Percentiles rank a stretch among this genome's conserved stretches.
These are phyloP conservation scores for Leccinellum albellum DNA, from an alignment of 768 basidiomycete species.

Conservation along the genomic window DNA sequence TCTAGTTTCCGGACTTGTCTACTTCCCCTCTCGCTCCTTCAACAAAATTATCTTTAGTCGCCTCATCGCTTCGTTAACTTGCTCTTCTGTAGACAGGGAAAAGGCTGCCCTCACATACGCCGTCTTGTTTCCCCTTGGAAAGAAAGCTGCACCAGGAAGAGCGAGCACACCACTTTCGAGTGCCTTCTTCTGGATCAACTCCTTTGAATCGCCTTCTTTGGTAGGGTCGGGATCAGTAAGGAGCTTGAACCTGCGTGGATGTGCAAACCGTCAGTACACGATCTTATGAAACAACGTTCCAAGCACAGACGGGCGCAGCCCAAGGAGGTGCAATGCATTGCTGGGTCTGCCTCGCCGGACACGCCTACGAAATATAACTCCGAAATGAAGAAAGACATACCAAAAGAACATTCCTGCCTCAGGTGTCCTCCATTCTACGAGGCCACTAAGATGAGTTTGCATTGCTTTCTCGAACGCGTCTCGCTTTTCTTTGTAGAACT, in stretches of 20 bases:
- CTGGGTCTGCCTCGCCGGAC: slow-evolving; percentile 2
- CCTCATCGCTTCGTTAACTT: slow-evolving; percentile 70
- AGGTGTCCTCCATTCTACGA: slow-evolving; percentile 70
- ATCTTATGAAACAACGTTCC: slow-evolving; percentile 5
- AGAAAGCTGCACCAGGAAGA: slow-evolving; percentile 80
- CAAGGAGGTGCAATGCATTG: not conserved
- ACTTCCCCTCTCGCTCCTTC: slow-evolving; percentile 18
- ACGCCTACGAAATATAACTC: slow-evolving; percentile 2
- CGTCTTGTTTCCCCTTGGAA: slow-evolving; percentile 66
- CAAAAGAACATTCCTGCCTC: slow-evolving; percentile 91
- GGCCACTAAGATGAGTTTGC: slow-evolving; percentile 68
- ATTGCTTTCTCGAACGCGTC: slow-evolving; percentile 77
- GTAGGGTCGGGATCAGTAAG: slow-evolving; percentile 36
- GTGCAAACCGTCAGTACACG: slow-evolving; percentile 16
- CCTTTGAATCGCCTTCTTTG: slow-evolving; percentile 62
- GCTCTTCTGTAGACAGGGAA: slow-evolving; percentile 59
- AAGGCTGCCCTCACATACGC: slow-evolving; percentile 82
- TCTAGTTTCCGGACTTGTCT: not conserved
- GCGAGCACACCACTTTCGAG: slow-evolving; percentile 83
- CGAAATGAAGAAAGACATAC: slow-evolving; percentile 36
- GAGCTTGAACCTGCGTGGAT: slow-evolving; percentile 61
- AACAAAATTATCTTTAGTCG: slow-evolving; percentile 48
- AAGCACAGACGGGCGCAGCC: slow-evolving; percentile 4
- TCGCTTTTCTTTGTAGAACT: slow-evolving; percentile 69
- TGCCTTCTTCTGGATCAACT: slow-evolving; percentile 69